These are phyloP conservation scores for Aurifilum marmelostoma DNA, from an alignment of 2,329 filamentous ascomycete genomes.

Conservation along the genomic window DNA sequence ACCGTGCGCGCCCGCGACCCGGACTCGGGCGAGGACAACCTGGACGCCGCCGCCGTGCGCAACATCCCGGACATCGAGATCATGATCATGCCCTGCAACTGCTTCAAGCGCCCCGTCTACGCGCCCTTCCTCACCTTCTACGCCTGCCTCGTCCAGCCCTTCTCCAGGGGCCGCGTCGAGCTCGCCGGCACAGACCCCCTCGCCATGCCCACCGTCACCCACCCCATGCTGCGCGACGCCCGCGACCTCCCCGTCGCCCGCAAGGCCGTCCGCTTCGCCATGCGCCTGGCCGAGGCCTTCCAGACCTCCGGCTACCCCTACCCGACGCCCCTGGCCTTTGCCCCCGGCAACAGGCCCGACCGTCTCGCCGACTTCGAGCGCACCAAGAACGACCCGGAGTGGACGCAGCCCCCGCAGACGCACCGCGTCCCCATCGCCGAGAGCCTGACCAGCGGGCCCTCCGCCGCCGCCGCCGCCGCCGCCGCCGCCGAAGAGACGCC, in stretches of 20 bases:
- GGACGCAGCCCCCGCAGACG: background rate
- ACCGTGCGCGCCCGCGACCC: background rate
- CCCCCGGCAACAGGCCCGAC: constrained; percentile 33
- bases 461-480: no score
- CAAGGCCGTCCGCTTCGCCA: constrained; percentile 37
- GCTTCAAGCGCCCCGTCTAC: constrained; percentile 34
- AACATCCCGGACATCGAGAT: constrained; percentile 40
- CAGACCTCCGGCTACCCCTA: constrained; percentile 36
- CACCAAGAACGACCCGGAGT: background rate
- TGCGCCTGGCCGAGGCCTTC: constrained; percentile 38
- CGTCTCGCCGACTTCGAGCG: constrained; percentile 13
- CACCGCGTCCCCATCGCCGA: background rate
- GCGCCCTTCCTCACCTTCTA: constrained; percentile 35
- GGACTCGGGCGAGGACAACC: constrained; percentile 2
- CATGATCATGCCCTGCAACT: constrained; percentile 45
- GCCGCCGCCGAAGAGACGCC: background rate
- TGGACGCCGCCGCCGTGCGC: constrained; percentile 23
- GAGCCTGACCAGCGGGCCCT: background rate
- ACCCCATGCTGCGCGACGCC: constrained; percentile 38
- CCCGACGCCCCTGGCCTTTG: constrained; percentile 33
- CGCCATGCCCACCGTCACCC: constrained; percentile 37
- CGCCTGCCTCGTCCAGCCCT: constrained; percentile 37
- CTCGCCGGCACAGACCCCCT: constrained; percentile 29
- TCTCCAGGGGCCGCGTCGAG: constrained; percentile 38
- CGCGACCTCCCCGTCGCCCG: constrained; percentile 36